A percentile compares a stretch with the other conserved stretches of the same genome.
Evolutionary conservation across 345 rosid genomes (phyloP).

Genomic region (Syzygium aqueum): DNA sequence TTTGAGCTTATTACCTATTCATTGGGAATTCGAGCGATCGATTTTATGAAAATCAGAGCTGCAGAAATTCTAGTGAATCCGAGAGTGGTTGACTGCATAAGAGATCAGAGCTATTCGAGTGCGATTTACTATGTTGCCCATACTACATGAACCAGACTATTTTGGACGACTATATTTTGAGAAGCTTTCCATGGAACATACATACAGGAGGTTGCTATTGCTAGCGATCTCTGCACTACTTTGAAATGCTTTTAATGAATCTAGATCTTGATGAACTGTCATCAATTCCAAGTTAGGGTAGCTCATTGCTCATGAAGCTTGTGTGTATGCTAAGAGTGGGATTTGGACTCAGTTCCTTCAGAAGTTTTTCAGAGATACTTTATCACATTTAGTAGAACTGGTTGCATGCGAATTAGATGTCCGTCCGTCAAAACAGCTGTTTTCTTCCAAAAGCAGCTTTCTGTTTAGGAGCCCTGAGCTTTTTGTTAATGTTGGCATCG

Average conservation of each 20-base stretch:
- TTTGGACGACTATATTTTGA: neutral
- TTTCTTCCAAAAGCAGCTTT: neutral
- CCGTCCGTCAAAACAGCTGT: neutral
- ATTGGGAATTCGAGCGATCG: too few species aligned
- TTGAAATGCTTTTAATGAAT: neutral
- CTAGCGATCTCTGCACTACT: neutral
- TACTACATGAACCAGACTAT: too few species aligned
- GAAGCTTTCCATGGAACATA: neutral
- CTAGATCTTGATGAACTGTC: neutral
- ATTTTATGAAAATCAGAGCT: too few species aligned
- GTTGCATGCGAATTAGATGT: neutral
- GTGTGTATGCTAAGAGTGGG: neutral
- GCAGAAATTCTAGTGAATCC: too few species aligned
- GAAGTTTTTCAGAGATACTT: neutral
- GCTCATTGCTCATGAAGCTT: neutral
- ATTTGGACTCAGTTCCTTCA: neutral
- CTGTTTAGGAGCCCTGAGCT: neutral
- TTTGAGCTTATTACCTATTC: too few species aligned
- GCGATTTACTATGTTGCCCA: too few species aligned
- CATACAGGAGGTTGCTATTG: neutral
- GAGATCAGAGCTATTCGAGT: too few species aligned
- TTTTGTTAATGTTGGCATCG: neutral
- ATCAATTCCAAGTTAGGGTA: neutral
- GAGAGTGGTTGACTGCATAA: too few species aligned
- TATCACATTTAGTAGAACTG: neutral